Conservation (phyloP, 768 basidiomycete genomes). For the Tulasnella sp. region DNA sequence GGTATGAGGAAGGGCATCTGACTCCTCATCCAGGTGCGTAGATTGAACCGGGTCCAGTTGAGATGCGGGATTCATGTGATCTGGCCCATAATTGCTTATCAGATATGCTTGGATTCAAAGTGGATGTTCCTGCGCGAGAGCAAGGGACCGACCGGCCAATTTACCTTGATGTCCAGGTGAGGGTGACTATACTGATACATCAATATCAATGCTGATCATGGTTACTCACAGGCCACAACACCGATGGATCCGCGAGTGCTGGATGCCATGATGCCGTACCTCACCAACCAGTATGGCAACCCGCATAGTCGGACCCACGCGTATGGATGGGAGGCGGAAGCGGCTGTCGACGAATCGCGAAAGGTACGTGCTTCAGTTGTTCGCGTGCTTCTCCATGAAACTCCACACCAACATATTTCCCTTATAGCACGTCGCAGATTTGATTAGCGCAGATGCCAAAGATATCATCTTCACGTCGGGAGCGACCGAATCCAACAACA, state of each 20-base stretch:
- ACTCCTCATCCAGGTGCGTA: conserved; percentile 54
- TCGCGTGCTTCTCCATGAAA: neutral
- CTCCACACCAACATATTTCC: neutral
- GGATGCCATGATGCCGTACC: conserved; percentile 90
- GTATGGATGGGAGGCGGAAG: conserved; percentile 98
- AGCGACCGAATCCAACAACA: conserved; percentile 96
- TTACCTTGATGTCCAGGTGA: conserved; percentile 94
- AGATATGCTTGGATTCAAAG: conserved; percentile 88
- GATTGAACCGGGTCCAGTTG: neutral
- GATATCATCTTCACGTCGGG: conserved; percentile 97
- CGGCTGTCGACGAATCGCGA: conserved; percentile 84
- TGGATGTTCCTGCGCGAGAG: conserved; percentile 47
- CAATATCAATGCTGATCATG: conserved; percentile 10
- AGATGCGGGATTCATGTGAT: neutral
- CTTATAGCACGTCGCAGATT: conserved; percentile 68
- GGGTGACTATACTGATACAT: conserved; percentile 20
- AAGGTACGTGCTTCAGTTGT: conserved; percentile 41
- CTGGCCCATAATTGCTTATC: neutral
- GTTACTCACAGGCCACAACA: conserved; percentile 67
- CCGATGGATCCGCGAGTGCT: conserved; percentile 94
- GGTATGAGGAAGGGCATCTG: conserved; percentile 46
- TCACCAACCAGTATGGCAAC: conserved; percentile 94
- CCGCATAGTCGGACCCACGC: conserved; percentile 97
- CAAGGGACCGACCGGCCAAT: conserved; percentile 71
- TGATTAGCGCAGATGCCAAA: conserved; percentile 90